Conservation (phyloP, 2,329 filamentous ascomycete genomes). For the Fusarium lyarnte region DNA sequence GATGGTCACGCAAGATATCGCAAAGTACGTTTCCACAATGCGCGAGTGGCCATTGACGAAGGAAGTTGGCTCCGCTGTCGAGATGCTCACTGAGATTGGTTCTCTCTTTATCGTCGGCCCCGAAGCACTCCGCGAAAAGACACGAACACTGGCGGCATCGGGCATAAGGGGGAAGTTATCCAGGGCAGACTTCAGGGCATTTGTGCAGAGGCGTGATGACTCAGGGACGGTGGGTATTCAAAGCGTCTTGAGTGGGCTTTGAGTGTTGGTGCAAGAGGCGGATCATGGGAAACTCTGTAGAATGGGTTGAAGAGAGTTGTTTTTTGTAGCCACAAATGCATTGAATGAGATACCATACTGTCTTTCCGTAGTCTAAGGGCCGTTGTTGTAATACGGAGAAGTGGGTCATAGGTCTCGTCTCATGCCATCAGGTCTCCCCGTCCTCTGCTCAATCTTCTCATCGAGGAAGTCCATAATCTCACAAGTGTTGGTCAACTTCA, state of each 20-base stretch:
- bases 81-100: constrained; percentile 91
- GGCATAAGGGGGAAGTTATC: constrained; percentile 63
- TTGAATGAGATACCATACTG: constrained; percentile 40
- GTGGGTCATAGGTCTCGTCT: constrained; percentile 47
- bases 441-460: constrained; percentile 54
- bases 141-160: constrained; percentile 63
- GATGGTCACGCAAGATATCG: constrained; percentile 96
- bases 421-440: constrained; percentile 45
- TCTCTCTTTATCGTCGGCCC: constrained; percentile 94
- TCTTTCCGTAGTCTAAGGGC: background rate
- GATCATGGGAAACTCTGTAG: constrained; percentile 10
- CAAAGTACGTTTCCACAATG: constrained; percentile 88
- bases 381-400: background rate
- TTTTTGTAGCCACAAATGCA: constrained; percentile 31
- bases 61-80: constrained; percentile 75
- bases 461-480: constrained; percentile 71
- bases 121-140: constrained; percentile 77
- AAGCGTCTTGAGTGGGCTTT: constrained; percentile 75
- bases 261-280: constrained; percentile 19
- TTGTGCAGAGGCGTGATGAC: constrained; percentile 87
- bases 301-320: constrained; percentile 8
- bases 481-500: constrained; percentile 61
- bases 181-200: constrained; percentile 81
- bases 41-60: constrained; percentile 81
- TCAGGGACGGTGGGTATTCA: constrained; percentile 83